A percentile compares a stretch with the other conserved stretches of the same genome.
phyloP scores from a whole-genome alignment of 176 grass and related monocot genomes.

The Cenchrus purpureus region DNA sequence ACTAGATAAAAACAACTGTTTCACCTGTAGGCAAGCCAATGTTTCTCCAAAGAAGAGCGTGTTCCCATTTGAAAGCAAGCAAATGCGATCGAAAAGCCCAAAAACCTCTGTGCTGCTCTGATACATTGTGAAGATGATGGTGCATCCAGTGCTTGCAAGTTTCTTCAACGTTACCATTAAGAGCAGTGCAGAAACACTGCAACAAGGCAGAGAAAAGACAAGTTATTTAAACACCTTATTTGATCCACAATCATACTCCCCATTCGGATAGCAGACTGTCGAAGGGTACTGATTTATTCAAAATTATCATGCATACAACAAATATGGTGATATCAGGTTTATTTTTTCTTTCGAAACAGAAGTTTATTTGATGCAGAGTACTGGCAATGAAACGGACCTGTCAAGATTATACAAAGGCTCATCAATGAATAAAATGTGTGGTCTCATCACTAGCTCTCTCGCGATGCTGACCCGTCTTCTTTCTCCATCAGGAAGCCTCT shows the following conservation, averaged over 20 bases:
- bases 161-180: conserved; percentile 98
- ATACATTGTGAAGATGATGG: conserved; percentile 96
- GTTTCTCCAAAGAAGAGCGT: conserved; percentile 98
- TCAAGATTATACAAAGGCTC: conserved; percentile 93
- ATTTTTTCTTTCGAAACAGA: background rate
- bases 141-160: conserved; percentile 99
- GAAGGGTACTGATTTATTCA: background rate
- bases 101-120: conserved; percentile 99
- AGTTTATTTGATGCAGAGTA: background rate
- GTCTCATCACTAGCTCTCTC: conserved; percentile 91
- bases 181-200: conserved; percentile 91
- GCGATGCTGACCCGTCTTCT: conserved; percentile 90
- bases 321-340: background rate
- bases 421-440: conserved; percentile 84
- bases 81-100: conserved; percentile 96
- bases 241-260: background rate
- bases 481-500: conserved; percentile 70
- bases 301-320: background rate
- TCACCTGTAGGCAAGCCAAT: conserved; percentile 91
- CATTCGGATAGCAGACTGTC: background rate
- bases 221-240: background rate
- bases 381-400: conserved; percentile 56
- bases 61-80: conserved; percentile 96
- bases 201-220: conserved; percentile 29
- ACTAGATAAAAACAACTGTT: conserved; percentile 1